Percentiles rank a stretch among this genome's conserved stretches.
phyloP scores from a whole-genome alignment of 2,329 filamentous ascomycete genomes.

The Biscogniauxia marginata region DNA sequence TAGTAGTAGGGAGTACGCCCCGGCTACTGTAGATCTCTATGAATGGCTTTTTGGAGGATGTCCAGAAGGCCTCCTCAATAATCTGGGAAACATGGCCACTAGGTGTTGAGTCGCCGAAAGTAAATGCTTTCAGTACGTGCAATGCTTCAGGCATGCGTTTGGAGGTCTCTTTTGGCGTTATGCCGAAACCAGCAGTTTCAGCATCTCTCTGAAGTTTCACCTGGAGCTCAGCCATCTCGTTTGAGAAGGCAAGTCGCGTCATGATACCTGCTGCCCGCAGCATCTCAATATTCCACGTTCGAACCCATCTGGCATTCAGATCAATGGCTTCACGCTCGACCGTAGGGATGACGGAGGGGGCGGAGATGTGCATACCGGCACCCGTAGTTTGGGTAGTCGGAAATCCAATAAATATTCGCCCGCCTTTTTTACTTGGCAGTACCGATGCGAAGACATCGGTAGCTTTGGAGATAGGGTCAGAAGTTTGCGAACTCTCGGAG shows the following conservation, averaged over 20 bases:
- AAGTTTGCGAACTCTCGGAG: constrained; percentile 53
- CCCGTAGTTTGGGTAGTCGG: constrained; percentile 97
- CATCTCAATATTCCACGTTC: constrained; percentile 94
- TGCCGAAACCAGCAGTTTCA: constrained; percentile 47
- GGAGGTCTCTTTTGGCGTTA: constrained; percentile 62
- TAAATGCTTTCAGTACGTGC: constrained; percentile 84
- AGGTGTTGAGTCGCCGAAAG: constrained; percentile 86
- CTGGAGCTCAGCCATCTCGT: constrained; percentile 80
- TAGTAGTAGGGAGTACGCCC: constrained; percentile 80
- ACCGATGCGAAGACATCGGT: constrained; percentile 88
- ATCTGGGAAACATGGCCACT: constrained; percentile 78
- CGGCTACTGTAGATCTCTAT: constrained; percentile 88
- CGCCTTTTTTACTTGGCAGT: constrained; percentile 79
- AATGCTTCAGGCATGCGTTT: constrained; percentile 74
- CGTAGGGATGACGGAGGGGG: constrained; percentile 93
- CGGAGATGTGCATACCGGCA: constrained; percentile 89
- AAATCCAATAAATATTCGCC: constrained; percentile 95
- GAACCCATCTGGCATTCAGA: constrained; percentile 90
- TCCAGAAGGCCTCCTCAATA: constrained; percentile 97
- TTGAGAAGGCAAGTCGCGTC: constrained; percentile 80
- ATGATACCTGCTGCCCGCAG: constrained; percentile 87
- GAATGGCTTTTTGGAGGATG: constrained; percentile 74
- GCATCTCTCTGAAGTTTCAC: constrained; percentile 51
- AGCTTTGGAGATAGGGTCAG: constrained; percentile 51
- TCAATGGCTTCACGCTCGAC: constrained; percentile 97